Evolutionary conservation across 73 alveolate genomes (phyloP).

Genomic region (Uronychia binucleata): DNA sequence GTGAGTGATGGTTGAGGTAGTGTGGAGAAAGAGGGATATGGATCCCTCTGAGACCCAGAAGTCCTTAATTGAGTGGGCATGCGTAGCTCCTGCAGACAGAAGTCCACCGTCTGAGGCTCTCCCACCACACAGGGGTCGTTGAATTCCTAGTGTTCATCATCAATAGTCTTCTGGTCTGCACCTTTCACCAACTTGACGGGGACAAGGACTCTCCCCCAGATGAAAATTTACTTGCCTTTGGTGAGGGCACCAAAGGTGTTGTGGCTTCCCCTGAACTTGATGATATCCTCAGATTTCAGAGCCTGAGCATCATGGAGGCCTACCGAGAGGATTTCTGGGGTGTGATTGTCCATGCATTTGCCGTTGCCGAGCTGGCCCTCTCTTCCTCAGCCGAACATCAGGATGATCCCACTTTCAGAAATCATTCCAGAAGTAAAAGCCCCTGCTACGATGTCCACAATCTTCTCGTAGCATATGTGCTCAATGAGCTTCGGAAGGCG

Average conservation of each 20-base stretch:
- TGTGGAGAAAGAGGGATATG: too few species aligned
- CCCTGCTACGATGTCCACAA: not conserved
- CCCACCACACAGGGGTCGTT: not conserved
- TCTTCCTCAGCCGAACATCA: not conserved
- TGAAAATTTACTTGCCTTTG: not conserved
- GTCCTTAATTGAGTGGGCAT: not conserved
- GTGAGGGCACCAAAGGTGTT: not conserved
- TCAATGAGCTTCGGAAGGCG: not conserved
- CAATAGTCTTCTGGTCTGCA: not conserved
- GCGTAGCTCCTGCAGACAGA: not conserved
- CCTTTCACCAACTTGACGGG: not conserved
- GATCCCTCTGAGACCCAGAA: too few species aligned
- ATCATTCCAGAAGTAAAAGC: not conserved
- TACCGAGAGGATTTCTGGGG: not conserved
- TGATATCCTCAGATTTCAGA: not conserved
- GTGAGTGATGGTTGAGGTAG: too few species aligned
- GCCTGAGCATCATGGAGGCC: not conserved
- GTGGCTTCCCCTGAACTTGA: not conserved
- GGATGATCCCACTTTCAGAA: not conserved
- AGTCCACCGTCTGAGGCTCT: not conserved
- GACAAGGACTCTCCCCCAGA: not conserved
- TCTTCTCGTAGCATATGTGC: not conserved
- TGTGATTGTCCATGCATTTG: too few species aligned
- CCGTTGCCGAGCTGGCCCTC: not conserved
- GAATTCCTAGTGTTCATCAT: not conserved